Conservation (phyloP, 441 rosid genomes). For the Gossypium gossypioides region DNA sequence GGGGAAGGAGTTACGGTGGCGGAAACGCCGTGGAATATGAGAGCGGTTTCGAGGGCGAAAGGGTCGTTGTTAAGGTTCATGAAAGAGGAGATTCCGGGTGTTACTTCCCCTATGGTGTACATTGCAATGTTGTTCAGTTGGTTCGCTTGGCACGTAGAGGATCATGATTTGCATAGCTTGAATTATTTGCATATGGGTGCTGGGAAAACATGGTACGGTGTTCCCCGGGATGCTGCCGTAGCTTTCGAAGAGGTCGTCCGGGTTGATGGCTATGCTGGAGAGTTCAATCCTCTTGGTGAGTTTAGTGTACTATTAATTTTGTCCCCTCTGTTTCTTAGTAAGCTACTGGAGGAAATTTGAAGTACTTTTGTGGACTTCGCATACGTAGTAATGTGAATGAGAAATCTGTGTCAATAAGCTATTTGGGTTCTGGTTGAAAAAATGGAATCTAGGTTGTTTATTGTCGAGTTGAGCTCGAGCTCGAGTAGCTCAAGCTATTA, state of each 20-base stretch:
- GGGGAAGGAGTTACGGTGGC: conserved; percentile 64
- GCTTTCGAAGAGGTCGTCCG: conserved; percentile 95
- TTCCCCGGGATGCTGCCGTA: conserved; percentile 77
- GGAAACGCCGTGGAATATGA: conserved; percentile 95
- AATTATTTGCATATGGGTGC: conserved; percentile 96
- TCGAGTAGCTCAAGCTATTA: too few relatives aligned
- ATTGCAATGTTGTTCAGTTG: conserved; percentile 96
- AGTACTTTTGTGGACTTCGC: not conserved
- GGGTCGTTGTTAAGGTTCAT: conserved; percentile 87
- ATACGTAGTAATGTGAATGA: not conserved
- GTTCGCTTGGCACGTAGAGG: conserved; percentile 99
- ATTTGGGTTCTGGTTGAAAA: too few relatives aligned
- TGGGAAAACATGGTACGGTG: conserved; percentile 95
- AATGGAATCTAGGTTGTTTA: too few relatives aligned
- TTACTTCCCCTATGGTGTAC: conserved; percentile 94
- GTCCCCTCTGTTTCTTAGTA: conserved; percentile 17
- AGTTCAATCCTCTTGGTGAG: conserved; percentile 93
- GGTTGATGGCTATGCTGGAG: conserved; percentile 91
- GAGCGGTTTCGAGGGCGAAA: conserved; percentile 81
- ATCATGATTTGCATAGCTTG: conserved; percentile 92
- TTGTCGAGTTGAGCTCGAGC: too few relatives aligned
- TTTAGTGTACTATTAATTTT: not conserved
- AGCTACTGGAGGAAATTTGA: not conserved
- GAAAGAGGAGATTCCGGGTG: conserved; percentile 98
- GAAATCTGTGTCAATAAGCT: too few relatives aligned